Evolutionary conservation across 2,329 filamentous ascomycete genomes (phyloP).

Genomic region (Colletotrichum agaves): DNA sequence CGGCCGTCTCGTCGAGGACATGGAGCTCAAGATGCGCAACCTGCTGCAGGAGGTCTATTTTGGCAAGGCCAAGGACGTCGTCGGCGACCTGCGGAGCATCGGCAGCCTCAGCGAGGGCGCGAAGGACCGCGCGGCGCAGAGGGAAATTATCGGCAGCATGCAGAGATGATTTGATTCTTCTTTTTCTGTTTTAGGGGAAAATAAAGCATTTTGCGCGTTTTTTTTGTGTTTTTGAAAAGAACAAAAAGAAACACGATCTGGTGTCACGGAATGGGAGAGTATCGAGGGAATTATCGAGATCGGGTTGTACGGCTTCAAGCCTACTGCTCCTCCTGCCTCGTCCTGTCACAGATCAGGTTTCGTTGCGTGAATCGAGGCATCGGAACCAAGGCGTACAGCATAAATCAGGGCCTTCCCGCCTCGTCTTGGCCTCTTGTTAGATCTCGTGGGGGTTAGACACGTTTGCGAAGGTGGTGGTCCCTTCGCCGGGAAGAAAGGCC

Average conservation of each 20-base stretch:
- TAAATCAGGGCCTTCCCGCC: constrained; percentile 14
- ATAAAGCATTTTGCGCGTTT: background rate
- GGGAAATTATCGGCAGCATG: constrained; percentile 83
- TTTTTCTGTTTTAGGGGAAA: background rate
- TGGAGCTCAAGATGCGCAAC: constrained; percentile 99
- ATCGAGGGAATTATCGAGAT: constrained; percentile 26
- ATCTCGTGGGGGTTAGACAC: background rate
- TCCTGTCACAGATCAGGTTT: constrained; percentile 19
- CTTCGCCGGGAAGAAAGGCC: background rate
- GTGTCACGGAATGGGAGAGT: background rate
- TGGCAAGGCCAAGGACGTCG: constrained; percentile 98
- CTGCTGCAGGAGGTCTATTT: constrained; percentile 99
- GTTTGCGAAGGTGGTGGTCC: background rate
- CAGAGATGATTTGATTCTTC: constrained; percentile 48
- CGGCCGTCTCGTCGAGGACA: constrained; percentile 93
- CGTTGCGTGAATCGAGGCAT: constrained; percentile 11
- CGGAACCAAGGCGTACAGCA: background rate
- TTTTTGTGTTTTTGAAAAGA: background rate
- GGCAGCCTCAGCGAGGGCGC: constrained; percentile 85
- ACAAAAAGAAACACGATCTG: background rate
- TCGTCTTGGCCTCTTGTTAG: constrained; percentile 1
- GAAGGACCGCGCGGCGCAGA: constrained; percentile 84
- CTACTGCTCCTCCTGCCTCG: background rate
- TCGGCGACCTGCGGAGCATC: constrained; percentile 92
- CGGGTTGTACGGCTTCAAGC: constrained; percentile 13